Base-by-base conservation (phyloP, 2,329 filamentous ascomycete genomes). In the Ciborinia camelliae region DNA sequence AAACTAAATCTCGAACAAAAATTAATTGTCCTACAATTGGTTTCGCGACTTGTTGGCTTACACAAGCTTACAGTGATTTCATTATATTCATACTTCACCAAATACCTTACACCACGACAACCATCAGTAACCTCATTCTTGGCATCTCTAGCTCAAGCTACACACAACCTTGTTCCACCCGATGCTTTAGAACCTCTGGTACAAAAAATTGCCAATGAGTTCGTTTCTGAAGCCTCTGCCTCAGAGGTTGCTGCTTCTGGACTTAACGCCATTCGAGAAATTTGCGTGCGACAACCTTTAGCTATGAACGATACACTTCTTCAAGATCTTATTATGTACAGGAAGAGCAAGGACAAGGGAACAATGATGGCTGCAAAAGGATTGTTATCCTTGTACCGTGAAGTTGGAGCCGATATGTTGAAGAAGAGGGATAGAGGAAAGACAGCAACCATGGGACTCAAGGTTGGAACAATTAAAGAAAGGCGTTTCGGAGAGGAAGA, bases 351-450 rank as follows among this genome's bases (percentile, higher is more conserved):
- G 76, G 95, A 99, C 75, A 99, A 98, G 81, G 93, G 94, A 66
- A 91, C 95, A n/a, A 93, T 96, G 85, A 98, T 99, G 95, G 95
- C 95, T 9, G 92, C 94, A 18, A 94, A 95, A 76, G 94, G 95
- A 68, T 81, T 99, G 8, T 81, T 99, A 50, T 92, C 91, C 30
- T 82, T 99, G 7, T 99, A 96, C 80, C 84, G 95, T 71, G 93
- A 98, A 74, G 90, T 97, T 18, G 92, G 90, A 43, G 91, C 95
- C 0, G 91, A 96, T 70, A 85, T 98, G 79, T 80, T 99, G 66
- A 90, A 89, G 77, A 96, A 92, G 81, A 87, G 90, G 73, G 95
- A 97, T 75, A 86, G 95, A 71, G 95, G 95, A 72, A 96, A 96
- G 80, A 88, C 92, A 62, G 95, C 95, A 15, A 87, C 91, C 0